Conservation (phyloP, 805 yeast genomes). For the Zygotorulaspora chibaensis region DNA sequence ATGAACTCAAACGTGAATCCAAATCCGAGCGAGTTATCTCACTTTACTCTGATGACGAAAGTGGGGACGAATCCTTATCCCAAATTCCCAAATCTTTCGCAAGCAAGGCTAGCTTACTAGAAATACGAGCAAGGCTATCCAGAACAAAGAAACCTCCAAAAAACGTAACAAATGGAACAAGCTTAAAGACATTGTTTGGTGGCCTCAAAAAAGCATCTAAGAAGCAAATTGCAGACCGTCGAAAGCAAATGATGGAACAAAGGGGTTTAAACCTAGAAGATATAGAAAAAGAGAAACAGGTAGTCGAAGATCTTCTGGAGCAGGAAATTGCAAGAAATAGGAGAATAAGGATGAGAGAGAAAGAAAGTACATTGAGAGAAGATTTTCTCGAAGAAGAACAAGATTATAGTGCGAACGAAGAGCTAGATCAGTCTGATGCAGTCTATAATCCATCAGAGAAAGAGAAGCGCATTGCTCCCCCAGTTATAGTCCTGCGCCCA, state of each 20-base stretch:
- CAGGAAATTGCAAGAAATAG: slow-evolving; percentile 48
- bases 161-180: slow-evolving; percentile 12
- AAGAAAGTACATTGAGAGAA: slow-evolving; percentile 23
- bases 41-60: slow-evolving; percentile 20
- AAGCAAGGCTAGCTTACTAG: slow-evolving; percentile 36
- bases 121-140: slow-evolving; percentile 35
- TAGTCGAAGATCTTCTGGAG: slow-evolving; percentile 38
- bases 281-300: slow-evolving; percentile 38
- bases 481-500: background rate
- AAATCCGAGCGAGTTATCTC: slow-evolving; percentile 14
- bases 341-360: slow-evolving; percentile 42
- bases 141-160: slow-evolving; percentile 15
- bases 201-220: slow-evolving; percentile 43
- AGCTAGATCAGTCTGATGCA: background rate
- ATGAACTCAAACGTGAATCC: slow-evolving; percentile 16
- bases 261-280: slow-evolving; percentile 41
- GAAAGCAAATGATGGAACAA: slow-evolving; percentile 43
- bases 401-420: slow-evolving; percentile 9
- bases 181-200: slow-evolving; percentile 34
- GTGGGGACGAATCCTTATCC: slow-evolving; percentile 10
- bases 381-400: slow-evolving; percentile 15
- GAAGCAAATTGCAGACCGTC: slow-evolving; percentile 47
- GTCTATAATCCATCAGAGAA: background rate
- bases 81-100: slow-evolving; percentile 14
- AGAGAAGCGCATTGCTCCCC: background rate